Conservation (phyloP, 2,329 filamentous ascomycete species). For the Penicillium hesseltinei region DNA sequence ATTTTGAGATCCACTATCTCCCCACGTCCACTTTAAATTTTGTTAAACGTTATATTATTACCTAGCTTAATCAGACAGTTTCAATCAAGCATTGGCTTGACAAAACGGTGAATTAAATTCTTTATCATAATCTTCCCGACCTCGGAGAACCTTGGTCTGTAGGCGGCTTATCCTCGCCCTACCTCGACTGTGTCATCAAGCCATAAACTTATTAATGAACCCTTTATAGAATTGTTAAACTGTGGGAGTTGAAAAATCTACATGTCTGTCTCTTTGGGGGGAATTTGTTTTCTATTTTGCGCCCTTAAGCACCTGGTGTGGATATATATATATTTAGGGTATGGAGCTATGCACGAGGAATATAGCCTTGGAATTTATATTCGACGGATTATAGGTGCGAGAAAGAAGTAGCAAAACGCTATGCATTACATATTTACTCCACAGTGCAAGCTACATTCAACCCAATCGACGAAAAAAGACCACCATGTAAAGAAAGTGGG, state of each 20-base stretch:
- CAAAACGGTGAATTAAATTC: too few relatives aligned
- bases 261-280: background rate
- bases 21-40: background rate
- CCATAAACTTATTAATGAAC: background rate
- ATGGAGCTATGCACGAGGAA: background rate
- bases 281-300: background rate
- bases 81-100: background rate
- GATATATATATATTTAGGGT: background rate
- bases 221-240: background rate
- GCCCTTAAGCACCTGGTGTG: too few relatives aligned
- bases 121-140: background rate
- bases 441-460: background rate
- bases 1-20: conserved; percentile 5
- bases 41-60: background rate
- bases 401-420: background rate
- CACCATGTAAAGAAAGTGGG: background rate
- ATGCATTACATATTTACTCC: background rate
- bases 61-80: background rate
- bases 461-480: background rate
- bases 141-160: background rate
- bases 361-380: too few relatives aligned
- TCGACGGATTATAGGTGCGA: background rate
- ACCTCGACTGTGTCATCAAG: background rate
- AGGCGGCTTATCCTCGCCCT: background rate
- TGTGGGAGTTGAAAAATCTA: too few relatives aligned